Conservation (phyloP, 208 protist species). For the Porcisia hertigi region DNA sequence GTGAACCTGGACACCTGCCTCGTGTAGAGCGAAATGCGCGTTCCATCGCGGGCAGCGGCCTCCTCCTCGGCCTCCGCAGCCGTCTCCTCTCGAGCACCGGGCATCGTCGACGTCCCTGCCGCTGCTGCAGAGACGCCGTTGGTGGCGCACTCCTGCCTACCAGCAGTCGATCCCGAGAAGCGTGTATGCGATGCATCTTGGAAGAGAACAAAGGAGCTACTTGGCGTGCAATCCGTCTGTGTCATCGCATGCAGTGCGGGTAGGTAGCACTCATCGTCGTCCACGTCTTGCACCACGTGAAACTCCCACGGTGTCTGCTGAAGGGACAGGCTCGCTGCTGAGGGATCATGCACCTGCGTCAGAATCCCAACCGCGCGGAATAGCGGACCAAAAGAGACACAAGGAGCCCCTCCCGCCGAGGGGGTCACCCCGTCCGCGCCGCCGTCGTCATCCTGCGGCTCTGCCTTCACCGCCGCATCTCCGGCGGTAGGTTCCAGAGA, state of each 20-base stretch:
- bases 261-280: conserved; percentile 63
- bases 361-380: conserved; percentile 76
- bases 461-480: conserved; percentile 18
- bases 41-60: conserved; percentile 13
- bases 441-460: conserved; percentile 17
- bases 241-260: conserved; percentile 53
- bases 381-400: neutral
- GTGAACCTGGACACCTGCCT: conserved; percentile 61
- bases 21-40: conserved; percentile 71
- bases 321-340: conserved; percentile 29
- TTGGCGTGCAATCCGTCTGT: conserved; percentile 23
- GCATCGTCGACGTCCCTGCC: neutral
- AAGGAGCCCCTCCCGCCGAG: neutral
- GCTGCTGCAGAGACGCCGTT: neutral
- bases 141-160: neutral
- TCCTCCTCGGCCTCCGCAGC: conserved; percentile 40
- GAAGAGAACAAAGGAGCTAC: conserved; percentile 16
- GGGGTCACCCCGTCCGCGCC: neutral
- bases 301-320: conserved; percentile 83
- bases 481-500: neutral
- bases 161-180: neutral
- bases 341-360: conserved; percentile 62
- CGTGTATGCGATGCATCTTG: neutral
- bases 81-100: conserved; percentile 17
- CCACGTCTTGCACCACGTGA: conserved; percentile 62